These are phyloP conservation scores for Fusarium pilosicola DNA, from an alignment of 2,329 filamentous ascomycete genomes.

Conservation along the genomic window DNA sequence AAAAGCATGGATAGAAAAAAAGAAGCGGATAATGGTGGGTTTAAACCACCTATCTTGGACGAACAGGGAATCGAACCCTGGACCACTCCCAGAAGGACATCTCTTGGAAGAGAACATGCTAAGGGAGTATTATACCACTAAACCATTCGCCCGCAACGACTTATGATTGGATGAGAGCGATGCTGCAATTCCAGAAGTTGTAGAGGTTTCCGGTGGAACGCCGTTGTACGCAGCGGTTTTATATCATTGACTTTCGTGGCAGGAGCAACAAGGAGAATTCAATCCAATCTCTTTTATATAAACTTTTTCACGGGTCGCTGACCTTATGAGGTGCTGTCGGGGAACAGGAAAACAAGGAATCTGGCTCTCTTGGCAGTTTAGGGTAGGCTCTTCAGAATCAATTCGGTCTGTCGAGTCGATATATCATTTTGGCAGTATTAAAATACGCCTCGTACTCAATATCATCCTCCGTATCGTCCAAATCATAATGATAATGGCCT, in stretches of 20 bases:
- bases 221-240: fast-evolving
- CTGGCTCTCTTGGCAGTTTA: not conserved
- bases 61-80: conserved; percentile 38
- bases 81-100: conserved; percentile 23
- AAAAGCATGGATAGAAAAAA: not conserved
- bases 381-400: not conserved
- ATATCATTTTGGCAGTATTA: not conserved
- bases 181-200: fast-evolving
- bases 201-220: fast-evolving
- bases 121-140: conserved; percentile 34
- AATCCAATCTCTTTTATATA: fast-evolving
- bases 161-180: not conserved
- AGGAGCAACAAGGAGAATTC: fast-evolving
- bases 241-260: fast-evolving
- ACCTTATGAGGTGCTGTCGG: too few species aligned
- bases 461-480: conserved; percentile 42
- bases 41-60: conserved; percentile 21
- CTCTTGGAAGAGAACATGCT: not conserved
- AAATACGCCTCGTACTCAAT: conserved; percentile 59
- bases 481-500: conserved; percentile 56
- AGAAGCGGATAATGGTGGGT: conserved; percentile 8
- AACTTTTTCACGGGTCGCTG: fast-evolving
- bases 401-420: not conserved
- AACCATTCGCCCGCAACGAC: conserved; percentile 15
- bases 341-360: too few species aligned